Base-by-base conservation (phyloP, 2,329 filamentous ascomycete species). In the Cercospora zeae-maydis region DNA sequence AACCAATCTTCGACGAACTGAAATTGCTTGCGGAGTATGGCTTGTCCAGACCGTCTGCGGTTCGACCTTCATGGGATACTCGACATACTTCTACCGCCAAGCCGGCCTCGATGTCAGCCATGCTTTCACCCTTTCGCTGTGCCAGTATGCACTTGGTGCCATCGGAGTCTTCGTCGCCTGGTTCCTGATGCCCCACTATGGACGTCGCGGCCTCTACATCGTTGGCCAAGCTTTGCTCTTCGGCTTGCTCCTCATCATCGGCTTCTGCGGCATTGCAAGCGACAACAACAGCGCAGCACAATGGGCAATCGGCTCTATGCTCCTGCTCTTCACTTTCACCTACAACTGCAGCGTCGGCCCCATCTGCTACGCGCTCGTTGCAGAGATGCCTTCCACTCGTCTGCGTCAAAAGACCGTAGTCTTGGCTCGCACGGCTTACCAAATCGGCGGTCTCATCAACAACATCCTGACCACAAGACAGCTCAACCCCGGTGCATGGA, bases 1-100 rank as follows among this genome's bases (percentile, higher is more conserved):
- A 8, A 67, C 66, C 13, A 81, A 86, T 67, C 73, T 82, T 66
- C 77, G 78, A 1, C 75, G 78, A 2, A 80, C 78, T 3, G 77
- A 79, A 61, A 76, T 80, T 14, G 74, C 72, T 6, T 76, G 70
- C 63, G 68, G 74, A 21, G 70, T 71, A 27, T 80, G 75, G 73
- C 64, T 74, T 1, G 69, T 71, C 6, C 78, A 80, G 68, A 71
- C 63, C 27, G 62, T 78, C 1, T 74, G 71, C 55, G 71, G 71
- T n/a, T 65, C 68, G 0, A 66, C 67, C 9, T 66, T 79, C 21
- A 73, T 74, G 67, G 73, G 76, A 57, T 74, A 75, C 42, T 73
- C 75, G 1, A 72, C 73, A 1, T 73, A 71, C 62, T 79, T 79
- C 73, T 77, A 73, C 58, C 70, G 72, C 34, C 75, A 78, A 57